phyloP scores from a whole-genome alignment of 192 early-diverging fungal species.

The Backusella macrospora region DNA sequence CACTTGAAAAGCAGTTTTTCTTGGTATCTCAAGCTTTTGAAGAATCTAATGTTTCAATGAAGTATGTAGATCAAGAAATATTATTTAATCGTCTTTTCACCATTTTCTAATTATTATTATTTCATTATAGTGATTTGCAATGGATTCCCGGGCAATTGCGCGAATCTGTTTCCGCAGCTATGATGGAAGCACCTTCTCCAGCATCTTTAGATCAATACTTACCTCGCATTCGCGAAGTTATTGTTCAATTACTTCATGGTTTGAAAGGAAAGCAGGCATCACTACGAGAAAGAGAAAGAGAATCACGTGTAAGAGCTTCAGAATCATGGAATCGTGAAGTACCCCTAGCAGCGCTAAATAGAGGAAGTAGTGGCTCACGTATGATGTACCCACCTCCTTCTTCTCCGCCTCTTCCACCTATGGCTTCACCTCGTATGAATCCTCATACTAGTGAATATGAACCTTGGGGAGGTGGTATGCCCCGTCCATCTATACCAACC shows the following conservation, averaged over 20 bases:
- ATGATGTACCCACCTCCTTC: slow-evolving; percentile 15
- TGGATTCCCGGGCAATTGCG: slow-evolving; percentile 32
- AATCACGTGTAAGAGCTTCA: neutral
- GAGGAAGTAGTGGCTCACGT: neutral
- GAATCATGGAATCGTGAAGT: slow-evolving; percentile 17
- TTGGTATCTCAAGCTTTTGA: slow-evolving; percentile 31
- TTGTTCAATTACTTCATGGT: slow-evolving; percentile 42
- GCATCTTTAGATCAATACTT: slow-evolving; percentile 36
- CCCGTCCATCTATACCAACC: slow-evolving; percentile 18
- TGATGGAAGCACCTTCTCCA: slow-evolving; percentile 33
- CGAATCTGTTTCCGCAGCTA: slow-evolving; percentile 24
- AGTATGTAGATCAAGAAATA: slow-evolving; percentile 17
- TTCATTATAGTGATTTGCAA: slow-evolving; percentile 19
- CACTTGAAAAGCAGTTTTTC: slow-evolving; percentile 36
- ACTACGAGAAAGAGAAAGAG: slow-evolving; percentile 23
- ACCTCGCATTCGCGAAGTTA: slow-evolving; percentile 43
- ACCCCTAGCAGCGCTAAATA: slow-evolving; percentile 8
- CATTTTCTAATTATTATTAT: neutral
- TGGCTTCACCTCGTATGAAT: slow-evolving; percentile 11
- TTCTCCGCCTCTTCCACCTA: slow-evolving; percentile 9
- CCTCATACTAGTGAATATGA: slow-evolving; percentile 21
- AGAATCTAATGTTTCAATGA: slow-evolving; percentile 33
- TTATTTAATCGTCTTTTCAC: neutral
- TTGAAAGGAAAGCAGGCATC: slow-evolving; percentile 36
- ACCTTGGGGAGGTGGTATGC: slow-evolving; percentile 28